Conservation (phyloP, 164 flowering plant genomes). For the Litsea cubeba region DNA sequence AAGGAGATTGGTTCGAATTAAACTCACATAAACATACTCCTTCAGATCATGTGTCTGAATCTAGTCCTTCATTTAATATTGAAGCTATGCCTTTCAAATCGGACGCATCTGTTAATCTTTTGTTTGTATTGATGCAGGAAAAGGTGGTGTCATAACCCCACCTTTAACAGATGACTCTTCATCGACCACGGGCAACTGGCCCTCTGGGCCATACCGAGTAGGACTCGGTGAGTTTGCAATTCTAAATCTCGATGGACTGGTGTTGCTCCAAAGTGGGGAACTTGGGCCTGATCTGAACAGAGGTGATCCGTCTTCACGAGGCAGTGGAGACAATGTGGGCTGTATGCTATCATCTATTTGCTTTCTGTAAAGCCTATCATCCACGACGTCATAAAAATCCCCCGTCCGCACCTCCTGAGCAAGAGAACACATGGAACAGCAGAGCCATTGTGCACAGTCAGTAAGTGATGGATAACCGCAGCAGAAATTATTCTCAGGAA, state of each 20-base stretch:
- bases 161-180: slow-evolving; percentile 21
- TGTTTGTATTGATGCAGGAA: slow-evolving; percentile 26
- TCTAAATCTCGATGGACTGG: slow-evolving; percentile 14
- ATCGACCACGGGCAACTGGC: slow-evolving; percentile 21
- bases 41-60: neutral
- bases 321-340: slow-evolving; percentile 30
- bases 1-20: too few species aligned
- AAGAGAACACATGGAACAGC: slow-evolving; percentile 92
- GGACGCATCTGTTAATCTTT: slow-evolving; percentile 18
- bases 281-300: slow-evolving; percentile 15
- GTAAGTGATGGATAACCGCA: slow-evolving; percentile 52
- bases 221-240: slow-evolving; percentile 17
- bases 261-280: slow-evolving; percentile 18
- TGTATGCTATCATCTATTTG: slow-evolving; percentile 9
- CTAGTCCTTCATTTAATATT: too few species aligned
- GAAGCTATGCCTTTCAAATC: neutral
- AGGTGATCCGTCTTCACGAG: slow-evolving; percentile 36
- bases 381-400: slow-evolving; percentile 71
- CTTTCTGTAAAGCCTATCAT: slow-evolving; percentile 53
- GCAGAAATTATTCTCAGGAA: slow-evolving; percentile 61
- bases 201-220: slow-evolving; percentile 12
- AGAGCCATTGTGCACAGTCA: slow-evolving; percentile 87
- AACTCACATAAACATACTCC: neutral
- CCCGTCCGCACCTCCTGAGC: slow-evolving; percentile 91
- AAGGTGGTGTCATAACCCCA: slow-evolving; percentile 41